A percentile compares a stretch with the other conserved stretches of the same genome.
Evolutionary conservation across 495 filamentous ascomycete species (phyloP).

Genomic region (Halenospora varia): DNA sequence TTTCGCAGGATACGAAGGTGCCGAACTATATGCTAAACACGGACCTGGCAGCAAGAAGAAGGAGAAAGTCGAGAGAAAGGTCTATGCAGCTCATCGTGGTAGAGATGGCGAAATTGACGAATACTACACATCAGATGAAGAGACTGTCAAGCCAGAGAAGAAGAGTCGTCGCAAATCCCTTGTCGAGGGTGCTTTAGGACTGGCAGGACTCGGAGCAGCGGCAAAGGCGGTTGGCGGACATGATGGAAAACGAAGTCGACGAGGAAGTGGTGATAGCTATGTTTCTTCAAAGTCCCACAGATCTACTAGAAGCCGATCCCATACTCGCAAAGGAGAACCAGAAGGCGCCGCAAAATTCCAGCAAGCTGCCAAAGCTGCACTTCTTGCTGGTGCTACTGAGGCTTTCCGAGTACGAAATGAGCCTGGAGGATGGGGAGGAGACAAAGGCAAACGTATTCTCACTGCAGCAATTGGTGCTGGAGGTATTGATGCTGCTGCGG

Average conservation of each 20-base stretch:
- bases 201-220: slow-evolving; percentile 62
- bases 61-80: slow-evolving; percentile 32
- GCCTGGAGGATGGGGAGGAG: slow-evolving; percentile 77
- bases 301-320: slow-evolving; percentile 45
- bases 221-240: slow-evolving; percentile 40
- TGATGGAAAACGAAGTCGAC: slow-evolving; percentile 35
- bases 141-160: slow-evolving; percentile 40
- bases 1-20: slow-evolving; percentile 49
- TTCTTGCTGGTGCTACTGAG: slow-evolving; percentile 81
- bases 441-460: slow-evolving; percentile 81
- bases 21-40: slow-evolving; percentile 46
- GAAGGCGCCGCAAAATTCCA: slow-evolving; percentile 62
- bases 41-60: slow-evolving; percentile 30
- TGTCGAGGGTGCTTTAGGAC: slow-evolving; percentile 64
- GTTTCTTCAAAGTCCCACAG: slow-evolving; percentile 28
- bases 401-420: slow-evolving; percentile 85
- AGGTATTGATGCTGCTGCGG: slow-evolving; percentile 69
- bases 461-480: slow-evolving; percentile 84
- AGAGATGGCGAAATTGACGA: slow-evolving; percentile 40
- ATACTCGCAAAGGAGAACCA: slow-evolving; percentile 21
- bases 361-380: slow-evolving; percentile 81
- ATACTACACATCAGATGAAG: slow-evolving; percentile 53
- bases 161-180: slow-evolving; percentile 57
- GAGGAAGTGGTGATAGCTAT: slow-evolving; percentile 51
- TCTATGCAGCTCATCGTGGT: slow-evolving; percentile 39